Base-by-base conservation (phyloP, 495 filamentous ascomycete species). In the Xylaria bambusicola region DNA sequence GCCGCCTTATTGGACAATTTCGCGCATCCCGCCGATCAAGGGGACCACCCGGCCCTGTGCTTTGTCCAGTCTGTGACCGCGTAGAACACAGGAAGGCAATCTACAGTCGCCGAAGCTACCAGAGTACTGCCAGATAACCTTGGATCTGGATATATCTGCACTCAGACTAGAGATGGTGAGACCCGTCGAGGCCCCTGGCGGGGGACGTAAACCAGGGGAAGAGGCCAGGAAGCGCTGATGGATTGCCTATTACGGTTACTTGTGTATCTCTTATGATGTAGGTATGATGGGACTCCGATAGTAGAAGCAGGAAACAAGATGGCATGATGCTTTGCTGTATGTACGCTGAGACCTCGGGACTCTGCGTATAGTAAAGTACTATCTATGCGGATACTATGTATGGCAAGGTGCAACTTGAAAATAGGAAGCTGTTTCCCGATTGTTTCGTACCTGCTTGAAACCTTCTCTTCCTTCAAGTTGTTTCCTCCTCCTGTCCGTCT, bases 1-100 rank as follows among this genome's bases (percentile, higher is more conserved):
- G 18, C 54, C 49, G 45, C 45, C 67, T 70, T 70, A 47, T 48
- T 29, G n/a, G 21, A 26, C 24, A 21, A 31, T 3, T 36, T 18
- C 24, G 31, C 6, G 23, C 18, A 15, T 15, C 46, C 23, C 12
- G 46, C 18, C 46, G 6, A 44, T 44, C 46, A 27, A 9, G 23
- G 24, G 44, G 44, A 47, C 24, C 20, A 17, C n/a, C 41, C 4
- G 4, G 20, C 20, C 41, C 15, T 45, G 20, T 27, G 4, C 41
- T 6, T 45, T 17, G 41, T 17, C 5, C 20, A 15, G 8, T 27
- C 23, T 23, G 44, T 23, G 18, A 47, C 44, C 44, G 6, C n/a
- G 9, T 9, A 8, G 20, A 15, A n/a, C n/a, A n/a, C n/a, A n/a
- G n/a, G n/a, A n/a, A n/a, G n/a, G n/a, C n/a, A n/a, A n/a, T n/a